phyloP scores from a whole-genome alignment of 2,329 filamentous ascomycete species.

The Thielaviopsis ethacetica region DNA sequence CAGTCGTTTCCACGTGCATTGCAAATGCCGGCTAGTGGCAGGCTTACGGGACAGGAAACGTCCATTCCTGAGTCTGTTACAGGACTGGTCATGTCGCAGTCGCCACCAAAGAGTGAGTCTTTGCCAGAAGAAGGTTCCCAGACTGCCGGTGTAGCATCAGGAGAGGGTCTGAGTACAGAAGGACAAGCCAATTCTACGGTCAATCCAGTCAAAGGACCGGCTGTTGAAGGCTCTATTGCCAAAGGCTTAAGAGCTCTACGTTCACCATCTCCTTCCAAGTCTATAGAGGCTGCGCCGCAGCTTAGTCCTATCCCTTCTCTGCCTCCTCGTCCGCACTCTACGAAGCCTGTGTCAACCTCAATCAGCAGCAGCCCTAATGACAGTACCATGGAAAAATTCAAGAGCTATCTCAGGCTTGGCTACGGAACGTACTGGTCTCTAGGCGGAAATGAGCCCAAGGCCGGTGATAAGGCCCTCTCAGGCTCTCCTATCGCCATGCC shows the following conservation, averaged over 20 bases:
- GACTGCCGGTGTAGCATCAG: neutral
- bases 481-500: slow-evolving; percentile 1
- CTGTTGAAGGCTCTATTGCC: neutral
- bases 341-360: neutral
- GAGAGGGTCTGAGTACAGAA: neutral
- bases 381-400: slow-evolving; percentile 35
- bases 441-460: neutral
- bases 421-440: slow-evolving; percentile 48
- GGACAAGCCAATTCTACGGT: neutral
- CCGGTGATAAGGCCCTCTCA: slow-evolving; percentile 1
- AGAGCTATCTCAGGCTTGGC: slow-evolving; percentile 49
- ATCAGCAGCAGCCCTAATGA: slow-evolving; percentile 16
- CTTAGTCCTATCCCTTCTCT: neutral
- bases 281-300: neutral
- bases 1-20: neutral
- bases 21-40: neutral
- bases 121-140: neutral
- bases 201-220: neutral
- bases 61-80: neutral
- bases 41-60: neutral
- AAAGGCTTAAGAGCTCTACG: neutral
- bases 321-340: neutral
- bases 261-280: neutral
- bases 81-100: neutral
- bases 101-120: neutral